Evolutionary conservation across 1,284 basidiomycete species (phyloP).

Genomic region (Malassezia dermatis): DNA sequence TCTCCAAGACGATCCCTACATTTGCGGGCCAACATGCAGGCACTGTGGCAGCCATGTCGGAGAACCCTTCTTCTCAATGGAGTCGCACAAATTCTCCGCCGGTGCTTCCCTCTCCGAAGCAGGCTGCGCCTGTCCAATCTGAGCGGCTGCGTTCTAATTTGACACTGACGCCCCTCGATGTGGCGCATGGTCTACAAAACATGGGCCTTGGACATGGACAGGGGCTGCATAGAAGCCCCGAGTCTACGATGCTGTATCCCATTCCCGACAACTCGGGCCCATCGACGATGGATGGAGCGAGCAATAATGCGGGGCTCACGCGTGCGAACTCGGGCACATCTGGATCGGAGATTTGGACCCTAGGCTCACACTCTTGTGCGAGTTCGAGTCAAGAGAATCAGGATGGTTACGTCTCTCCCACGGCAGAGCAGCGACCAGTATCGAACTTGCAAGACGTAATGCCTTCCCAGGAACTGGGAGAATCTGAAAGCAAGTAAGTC

Average conservation of each 20-base stretch:
- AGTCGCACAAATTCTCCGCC: background rate
- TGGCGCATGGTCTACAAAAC: background rate
- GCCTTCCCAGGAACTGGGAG: background rate
- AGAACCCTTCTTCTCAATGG: background rate
- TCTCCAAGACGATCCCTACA: conserved; percentile 5
- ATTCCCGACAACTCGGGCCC: background rate
- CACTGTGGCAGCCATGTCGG: background rate
- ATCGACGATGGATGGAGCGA: background rate
- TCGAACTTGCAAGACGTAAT: background rate
- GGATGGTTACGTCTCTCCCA: background rate
- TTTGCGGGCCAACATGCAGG: background rate
- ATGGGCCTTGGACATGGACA: background rate
- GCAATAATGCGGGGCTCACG: background rate
- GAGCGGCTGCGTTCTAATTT: background rate
- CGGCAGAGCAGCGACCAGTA: background rate
- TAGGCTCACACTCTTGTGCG: background rate
- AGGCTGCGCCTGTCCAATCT: background rate
- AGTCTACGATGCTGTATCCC: background rate
- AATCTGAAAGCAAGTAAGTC: background rate
- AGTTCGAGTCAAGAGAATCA: background rate
- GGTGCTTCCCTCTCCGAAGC: background rate
- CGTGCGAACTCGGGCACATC: background rate
- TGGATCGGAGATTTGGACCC: background rate
- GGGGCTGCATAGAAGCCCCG: background rate
- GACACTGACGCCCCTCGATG: background rate